Conservation (phyloP, 495 filamentous ascomycete genomes). For the Tuber aestivum region DNA sequence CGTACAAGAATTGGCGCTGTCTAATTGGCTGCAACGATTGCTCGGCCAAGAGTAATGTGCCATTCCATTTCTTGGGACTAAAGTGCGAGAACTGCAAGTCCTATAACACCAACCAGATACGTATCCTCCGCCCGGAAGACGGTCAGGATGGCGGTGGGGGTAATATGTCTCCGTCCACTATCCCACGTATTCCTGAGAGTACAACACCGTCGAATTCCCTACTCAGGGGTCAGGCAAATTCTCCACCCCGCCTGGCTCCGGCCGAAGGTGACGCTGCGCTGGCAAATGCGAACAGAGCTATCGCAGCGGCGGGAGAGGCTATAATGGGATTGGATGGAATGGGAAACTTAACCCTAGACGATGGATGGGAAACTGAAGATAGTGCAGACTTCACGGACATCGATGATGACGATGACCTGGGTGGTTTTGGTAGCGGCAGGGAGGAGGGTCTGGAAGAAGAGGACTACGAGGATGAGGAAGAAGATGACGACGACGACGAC, state of each 20-base stretch:
- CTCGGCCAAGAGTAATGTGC: conserved; percentile 70
- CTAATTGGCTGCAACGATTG: conserved; percentile 93
- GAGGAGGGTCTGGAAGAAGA: conserved; percentile 46
- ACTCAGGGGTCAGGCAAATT: conserved; percentile 36
- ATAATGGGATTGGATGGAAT: conserved; percentile 44
- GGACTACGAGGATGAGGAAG: conserved; percentile 47
- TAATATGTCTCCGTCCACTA: conserved; percentile 35
- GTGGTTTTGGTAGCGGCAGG: not conserved
- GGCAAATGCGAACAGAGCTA: conserved; percentile 58
- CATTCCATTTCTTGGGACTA: conserved; percentile 90
- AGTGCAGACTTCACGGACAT: conserved; percentile 44
- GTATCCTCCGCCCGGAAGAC: conserved; percentile 50
- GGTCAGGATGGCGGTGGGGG: conserved; percentile 41
- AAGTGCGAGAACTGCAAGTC: conserved; percentile 81
- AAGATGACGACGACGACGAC: conserved; percentile 43
- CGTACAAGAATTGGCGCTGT: conserved; percentile 73
- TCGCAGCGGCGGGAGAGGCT: conserved; percentile 47
- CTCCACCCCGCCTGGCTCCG: conserved; percentile 42
- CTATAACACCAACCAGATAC: conserved; percentile 74
- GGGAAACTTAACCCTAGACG: conserved; percentile 42
- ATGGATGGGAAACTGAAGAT: conserved; percentile 41
- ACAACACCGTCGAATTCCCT: conserved; percentile 44
- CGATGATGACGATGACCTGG: conserved; percentile 41
- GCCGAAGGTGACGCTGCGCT: conserved; percentile 58
- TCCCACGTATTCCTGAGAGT: conserved; percentile 30